A percentile compares a stretch with the other conserved stretches of the same genome.
Evolutionary conservation across 1,284 basidiomycete genomes (phyloP).

Genomic region (Stygiomarasmius scandens): DNA sequence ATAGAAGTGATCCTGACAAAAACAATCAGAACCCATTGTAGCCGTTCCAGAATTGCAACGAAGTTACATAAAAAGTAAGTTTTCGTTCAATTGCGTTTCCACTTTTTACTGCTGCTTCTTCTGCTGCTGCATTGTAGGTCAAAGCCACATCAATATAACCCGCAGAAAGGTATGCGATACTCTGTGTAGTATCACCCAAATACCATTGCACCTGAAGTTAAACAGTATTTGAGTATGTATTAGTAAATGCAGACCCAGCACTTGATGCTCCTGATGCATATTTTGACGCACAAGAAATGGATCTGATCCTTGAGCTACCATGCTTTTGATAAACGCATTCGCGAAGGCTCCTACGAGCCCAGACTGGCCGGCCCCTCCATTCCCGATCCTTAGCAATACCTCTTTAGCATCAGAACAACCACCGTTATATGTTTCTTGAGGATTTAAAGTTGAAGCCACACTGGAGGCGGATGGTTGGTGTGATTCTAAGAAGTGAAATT

Average conservation of each 20-base stretch:
- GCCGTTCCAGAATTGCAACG: too few relatives aligned
- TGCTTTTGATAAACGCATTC: slow-evolving; percentile 43
- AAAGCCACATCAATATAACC: slow-evolving; percentile 47
- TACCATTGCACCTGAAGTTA: slow-evolving; percentile 44
- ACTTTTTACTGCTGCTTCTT: slow-evolving; percentile 34
- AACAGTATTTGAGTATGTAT: too few relatives aligned
- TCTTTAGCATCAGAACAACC: slow-evolving; percentile 15
- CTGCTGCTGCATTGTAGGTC: slow-evolving; percentile 53
- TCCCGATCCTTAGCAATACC: slow-evolving; percentile 44
- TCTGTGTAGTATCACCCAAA: slow-evolving; percentile 52
- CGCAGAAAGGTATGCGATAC: slow-evolving; percentile 37
- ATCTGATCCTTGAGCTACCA: slow-evolving; percentile 24
- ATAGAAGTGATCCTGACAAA: slow-evolving; percentile 42
- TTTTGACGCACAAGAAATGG: slow-evolving; percentile 36
- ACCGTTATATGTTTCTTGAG: slow-evolving; percentile 18
- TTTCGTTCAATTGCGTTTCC: slow-evolving; percentile 31
- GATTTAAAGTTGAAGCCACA: not conserved
- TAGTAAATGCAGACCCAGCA: not conserved
- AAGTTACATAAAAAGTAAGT: slow-evolving; percentile 48
- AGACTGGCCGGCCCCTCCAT: slow-evolving; percentile 52
- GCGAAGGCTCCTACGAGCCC: slow-evolving; percentile 48
- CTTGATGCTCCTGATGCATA: slow-evolving; percentile 12
- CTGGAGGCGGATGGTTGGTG: too few relatives aligned
- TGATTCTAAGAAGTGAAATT: too few relatives aligned
- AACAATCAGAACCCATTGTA: not conserved